A percentile compares a stretch with the other conserved stretches of the same genome.
Conservation (phyloP, 2,329 filamentous ascomycete species). For the Aspergillus sclerotialis region DNA sequence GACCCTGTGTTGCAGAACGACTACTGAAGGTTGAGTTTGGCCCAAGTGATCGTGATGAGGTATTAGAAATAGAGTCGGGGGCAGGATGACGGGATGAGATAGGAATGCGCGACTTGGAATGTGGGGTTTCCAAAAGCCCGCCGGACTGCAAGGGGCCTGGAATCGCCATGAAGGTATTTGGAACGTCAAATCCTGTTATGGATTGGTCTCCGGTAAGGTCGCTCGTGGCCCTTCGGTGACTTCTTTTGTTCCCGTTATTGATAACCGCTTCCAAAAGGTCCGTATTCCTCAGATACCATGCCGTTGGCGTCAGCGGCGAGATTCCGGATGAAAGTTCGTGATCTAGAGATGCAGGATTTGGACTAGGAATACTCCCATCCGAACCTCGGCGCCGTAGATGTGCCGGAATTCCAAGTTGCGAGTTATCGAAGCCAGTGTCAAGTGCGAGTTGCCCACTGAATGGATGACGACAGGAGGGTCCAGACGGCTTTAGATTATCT, state of each 20-base stretch:
- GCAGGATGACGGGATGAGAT: slow-evolving; percentile 34
- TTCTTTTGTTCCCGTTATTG: slow-evolving; percentile 13
- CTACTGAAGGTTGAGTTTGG: slow-evolving; percentile 27
- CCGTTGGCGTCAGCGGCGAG: slow-evolving; percentile 59
- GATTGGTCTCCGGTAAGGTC: slow-evolving; percentile 44
- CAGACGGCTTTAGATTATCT: slow-evolving; percentile 9
- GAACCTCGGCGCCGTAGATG: slow-evolving; percentile 56
- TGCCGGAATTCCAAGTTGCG: slow-evolving; percentile 53
- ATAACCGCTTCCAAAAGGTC: slow-evolving; percentile 37
- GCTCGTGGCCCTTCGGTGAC: slow-evolving; percentile 44
- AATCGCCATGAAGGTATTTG: slow-evolving; percentile 29
- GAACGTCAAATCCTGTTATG: slow-evolving; percentile 20
- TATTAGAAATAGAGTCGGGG: slow-evolving; percentile 35
- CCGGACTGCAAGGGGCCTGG: slow-evolving; percentile 23
- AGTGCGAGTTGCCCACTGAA: slow-evolving; percentile 70
- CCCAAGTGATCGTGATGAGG: slow-evolving; percentile 29
- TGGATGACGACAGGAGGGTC: slow-evolving; percentile 48
- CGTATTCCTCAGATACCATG: slow-evolving; percentile 53
- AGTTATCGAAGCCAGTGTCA: slow-evolving; percentile 45
- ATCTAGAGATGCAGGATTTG: slow-evolving; percentile 38
- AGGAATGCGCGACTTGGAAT: slow-evolving; percentile 41
- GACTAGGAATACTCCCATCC: slow-evolving; percentile 59
- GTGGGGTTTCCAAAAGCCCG: slow-evolving; percentile 20
- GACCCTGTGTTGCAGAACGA: slow-evolving; percentile 20
- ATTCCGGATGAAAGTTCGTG: slow-evolving; percentile 37